Conservation (phyloP, 2,329 filamentous ascomycete species). For the Ophiostoma ips region DNA sequence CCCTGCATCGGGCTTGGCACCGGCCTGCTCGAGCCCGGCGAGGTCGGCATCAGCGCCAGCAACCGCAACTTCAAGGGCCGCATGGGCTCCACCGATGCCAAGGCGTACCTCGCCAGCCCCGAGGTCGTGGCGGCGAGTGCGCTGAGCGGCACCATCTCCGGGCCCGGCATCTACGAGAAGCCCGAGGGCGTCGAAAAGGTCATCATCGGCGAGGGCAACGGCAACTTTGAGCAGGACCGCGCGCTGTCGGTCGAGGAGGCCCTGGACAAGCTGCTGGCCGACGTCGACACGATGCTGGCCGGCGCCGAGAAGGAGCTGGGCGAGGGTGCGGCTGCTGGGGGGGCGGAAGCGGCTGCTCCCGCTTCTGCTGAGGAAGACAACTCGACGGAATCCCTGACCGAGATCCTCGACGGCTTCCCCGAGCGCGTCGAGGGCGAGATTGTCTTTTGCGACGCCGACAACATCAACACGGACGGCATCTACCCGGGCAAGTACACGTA, state of each 20-base stretch:
- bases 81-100: constrained; percentile 68
- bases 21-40: constrained; percentile 69
- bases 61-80: constrained; percentile 89
- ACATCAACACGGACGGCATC: constrained; percentile 85
- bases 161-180: constrained; percentile 61
- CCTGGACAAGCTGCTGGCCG: constrained; percentile 54
- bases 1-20: constrained; percentile 67
- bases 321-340: neutral
- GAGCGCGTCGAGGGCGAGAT: constrained; percentile 75
- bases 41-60: constrained; percentile 69
- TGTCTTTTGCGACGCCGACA: constrained; percentile 66
- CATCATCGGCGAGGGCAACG: constrained; percentile 19
- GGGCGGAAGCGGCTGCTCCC: constrained; percentile 22
- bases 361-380: constrained; percentile 16
- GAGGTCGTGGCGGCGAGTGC: constrained; percentile 89
- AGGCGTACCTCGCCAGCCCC: constrained; percentile 77
- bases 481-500: constrained; percentile 72
- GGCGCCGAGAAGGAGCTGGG: constrained; percentile 29
- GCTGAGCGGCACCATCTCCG: constrained; percentile 54
- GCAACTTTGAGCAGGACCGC: constrained; percentile 11
- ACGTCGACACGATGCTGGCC: constrained; percentile 51
- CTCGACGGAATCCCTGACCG: constrained; percentile 32
- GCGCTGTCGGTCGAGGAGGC: constrained; percentile 43
- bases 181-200: constrained; percentile 25
- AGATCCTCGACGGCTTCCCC: constrained; percentile 76